phyloP scores from a whole-genome alignment of 164 flowering plant genomes.

The Euptelea pleiosperma region DNA sequence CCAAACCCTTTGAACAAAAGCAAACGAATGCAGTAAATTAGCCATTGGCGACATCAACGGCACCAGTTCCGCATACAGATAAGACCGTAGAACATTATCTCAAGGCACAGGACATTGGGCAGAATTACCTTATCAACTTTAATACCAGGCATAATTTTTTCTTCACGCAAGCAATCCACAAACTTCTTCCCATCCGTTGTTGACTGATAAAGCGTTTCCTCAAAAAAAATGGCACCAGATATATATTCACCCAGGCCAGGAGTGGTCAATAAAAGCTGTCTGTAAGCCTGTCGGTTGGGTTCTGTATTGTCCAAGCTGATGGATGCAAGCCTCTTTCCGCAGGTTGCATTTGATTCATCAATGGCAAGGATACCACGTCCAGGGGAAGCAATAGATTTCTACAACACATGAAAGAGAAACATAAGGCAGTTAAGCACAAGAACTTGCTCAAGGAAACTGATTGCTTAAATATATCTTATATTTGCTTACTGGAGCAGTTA shows the following conservation, averaged over 20 bases:
- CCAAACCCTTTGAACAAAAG: slow-evolving; percentile 57
- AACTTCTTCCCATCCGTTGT: slow-evolving; percentile 79
- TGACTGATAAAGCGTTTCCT: slow-evolving; percentile 90
- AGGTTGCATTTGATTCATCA: slow-evolving; percentile 84
- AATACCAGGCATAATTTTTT: slow-evolving; percentile 78
- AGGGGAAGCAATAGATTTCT: slow-evolving; percentile 82
- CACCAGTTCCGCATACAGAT: too few species aligned
- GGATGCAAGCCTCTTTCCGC: slow-evolving; percentile 76
- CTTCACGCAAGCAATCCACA: slow-evolving; percentile 65
- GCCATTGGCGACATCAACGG: too few species aligned
- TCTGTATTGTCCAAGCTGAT: slow-evolving; percentile 83
- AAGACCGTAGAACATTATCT: too few species aligned
- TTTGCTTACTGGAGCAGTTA: too few species aligned
- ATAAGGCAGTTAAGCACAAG: slow-evolving; percentile 3
- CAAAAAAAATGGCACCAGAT: slow-evolving; percentile 86
- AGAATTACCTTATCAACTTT: slow-evolving; percentile 83
- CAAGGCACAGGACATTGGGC: too few species aligned
- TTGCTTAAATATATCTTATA: too few species aligned
- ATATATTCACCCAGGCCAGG: slow-evolving; percentile 83
- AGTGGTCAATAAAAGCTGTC: slow-evolving; percentile 73
- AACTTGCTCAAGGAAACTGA: background rate
- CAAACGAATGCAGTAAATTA: slow-evolving; percentile 5
- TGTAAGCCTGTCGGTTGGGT: slow-evolving; percentile 72
- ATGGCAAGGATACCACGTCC: slow-evolving; percentile 88
- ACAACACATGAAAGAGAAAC: slow-evolving; percentile 12